Conservation (phyloP, 257 asterid genomes). For the Scutellaria minor region DNA sequence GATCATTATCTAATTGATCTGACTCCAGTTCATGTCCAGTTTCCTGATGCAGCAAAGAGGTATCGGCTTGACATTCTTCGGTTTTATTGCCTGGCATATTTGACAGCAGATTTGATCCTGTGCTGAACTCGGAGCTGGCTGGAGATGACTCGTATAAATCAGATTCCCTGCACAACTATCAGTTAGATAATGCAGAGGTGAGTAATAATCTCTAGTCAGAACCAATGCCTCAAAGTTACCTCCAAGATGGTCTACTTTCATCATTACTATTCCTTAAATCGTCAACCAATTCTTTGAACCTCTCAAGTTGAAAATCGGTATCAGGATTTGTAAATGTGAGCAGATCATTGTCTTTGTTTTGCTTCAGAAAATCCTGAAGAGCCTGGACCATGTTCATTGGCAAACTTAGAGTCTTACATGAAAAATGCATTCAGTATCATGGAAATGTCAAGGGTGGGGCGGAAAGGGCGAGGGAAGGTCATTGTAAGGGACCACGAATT, state of each 20-base stretch:
- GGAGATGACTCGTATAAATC: constrained; percentile 68
- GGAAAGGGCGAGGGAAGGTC: background rate
- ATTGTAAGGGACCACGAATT: constrained; percentile 24
- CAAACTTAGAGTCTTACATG: constrained; percentile 30
- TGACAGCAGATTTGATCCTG: constrained; percentile 72
- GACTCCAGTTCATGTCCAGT: constrained; percentile 49
- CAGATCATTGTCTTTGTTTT: constrained; percentile 66
- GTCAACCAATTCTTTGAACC: constrained; percentile 68
- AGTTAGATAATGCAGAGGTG: constrained; percentile 41
- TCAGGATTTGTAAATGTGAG: constrained; percentile 48
- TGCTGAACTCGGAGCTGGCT: constrained; percentile 81
- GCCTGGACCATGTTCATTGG: constrained; percentile 52
- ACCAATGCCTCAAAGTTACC: constrained; percentile 49
- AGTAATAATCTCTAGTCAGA: constrained; percentile 24
- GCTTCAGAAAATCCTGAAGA: constrained; percentile 75
- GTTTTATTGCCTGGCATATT: constrained; percentile 47
- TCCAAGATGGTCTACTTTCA: constrained; percentile 65
- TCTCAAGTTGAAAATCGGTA: constrained; percentile 64
- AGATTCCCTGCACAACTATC: constrained; percentile 60
- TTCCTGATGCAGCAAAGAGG: constrained; percentile 47
- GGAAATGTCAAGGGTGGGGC: constrained; percentile 20
- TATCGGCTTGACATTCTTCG: constrained; percentile 59
- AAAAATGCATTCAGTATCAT: constrained; percentile 23
- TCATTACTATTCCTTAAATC: constrained; percentile 61
- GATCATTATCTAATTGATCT: constrained; percentile 44